Percentiles rank a stretch among this genome's conserved stretches.
Conservation (phyloP, 331 rosid species). For the Malus hybrid region DNA sequence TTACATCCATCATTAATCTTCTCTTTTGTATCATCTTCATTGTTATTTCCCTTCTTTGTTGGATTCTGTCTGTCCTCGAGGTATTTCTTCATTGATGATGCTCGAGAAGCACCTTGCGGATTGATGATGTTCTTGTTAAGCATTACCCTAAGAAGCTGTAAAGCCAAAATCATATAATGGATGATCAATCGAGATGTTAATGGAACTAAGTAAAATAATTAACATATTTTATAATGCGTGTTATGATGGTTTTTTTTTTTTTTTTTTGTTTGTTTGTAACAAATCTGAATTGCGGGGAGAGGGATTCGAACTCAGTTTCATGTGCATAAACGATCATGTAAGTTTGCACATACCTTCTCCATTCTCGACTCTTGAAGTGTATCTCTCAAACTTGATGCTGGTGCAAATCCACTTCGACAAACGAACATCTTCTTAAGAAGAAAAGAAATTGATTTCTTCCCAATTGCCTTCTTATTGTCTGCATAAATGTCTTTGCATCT, state of each 20-base stretch:
- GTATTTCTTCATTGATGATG: slow-evolving; percentile 46
- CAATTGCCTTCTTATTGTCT: slow-evolving; percentile 51
- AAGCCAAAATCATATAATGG: not conserved
- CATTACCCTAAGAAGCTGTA: slow-evolving; percentile 77
- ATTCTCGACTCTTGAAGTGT: slow-evolving; percentile 85
- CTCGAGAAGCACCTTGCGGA: slow-evolving; percentile 42
- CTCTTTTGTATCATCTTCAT: slow-evolving; percentile 31
- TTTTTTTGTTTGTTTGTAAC: no score
- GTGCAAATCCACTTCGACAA: slow-evolving; percentile 80
- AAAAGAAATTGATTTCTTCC: slow-evolving; percentile 84
- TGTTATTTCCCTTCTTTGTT: slow-evolving; percentile 30
- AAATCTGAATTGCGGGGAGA: not conserved
- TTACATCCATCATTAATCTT: slow-evolving; percentile 51
- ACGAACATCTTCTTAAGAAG: slow-evolving; percentile 86
- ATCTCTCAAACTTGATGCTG: slow-evolving; percentile 68
- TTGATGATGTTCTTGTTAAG: slow-evolving; percentile 67
- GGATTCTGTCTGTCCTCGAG: slow-evolving; percentile 42
- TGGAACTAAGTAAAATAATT: not conserved
- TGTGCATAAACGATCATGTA: not conserved
- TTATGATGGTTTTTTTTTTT: not conserved
- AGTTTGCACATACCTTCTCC: slow-evolving; percentile 70
- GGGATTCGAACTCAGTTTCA: not conserved
- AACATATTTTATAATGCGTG: not conserved
- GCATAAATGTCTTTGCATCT: slow-evolving; percentile 78
- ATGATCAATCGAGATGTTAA: not conserved